phyloP scores from a whole-genome alignment of 306 rosid species.

The Lathyrus tuberosus region DNA sequence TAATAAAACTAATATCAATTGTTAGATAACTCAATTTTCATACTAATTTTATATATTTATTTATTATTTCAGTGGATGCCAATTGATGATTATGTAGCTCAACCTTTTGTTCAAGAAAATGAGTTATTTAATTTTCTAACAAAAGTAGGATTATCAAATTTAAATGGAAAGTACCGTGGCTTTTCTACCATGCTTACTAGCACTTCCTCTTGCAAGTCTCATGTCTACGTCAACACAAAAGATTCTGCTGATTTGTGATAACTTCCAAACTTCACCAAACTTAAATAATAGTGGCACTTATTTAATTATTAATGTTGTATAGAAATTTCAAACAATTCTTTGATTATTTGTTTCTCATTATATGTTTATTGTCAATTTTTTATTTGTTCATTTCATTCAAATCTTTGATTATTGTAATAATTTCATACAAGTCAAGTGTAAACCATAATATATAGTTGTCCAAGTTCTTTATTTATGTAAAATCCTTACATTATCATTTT shows the following conservation, averaged over 20 bases:
- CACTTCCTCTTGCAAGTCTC: conserved; percentile 53
- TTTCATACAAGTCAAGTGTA: too few species aligned
- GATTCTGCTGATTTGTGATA: conserved; percentile 19
- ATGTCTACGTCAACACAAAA: conserved; percentile 55
- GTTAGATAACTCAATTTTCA: too few species aligned
- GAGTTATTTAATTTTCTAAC: conserved; percentile 55
- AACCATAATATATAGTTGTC: too few species aligned
- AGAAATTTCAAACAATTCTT: background rate
- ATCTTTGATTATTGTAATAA: background rate
- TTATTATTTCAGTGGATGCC: conserved; percentile 74
- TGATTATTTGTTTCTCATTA: too few species aligned
- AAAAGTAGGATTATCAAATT: conserved; percentile 58
- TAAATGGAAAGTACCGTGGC: conserved; percentile 54
- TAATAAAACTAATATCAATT: background rate
- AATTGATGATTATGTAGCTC: conserved; percentile 69
- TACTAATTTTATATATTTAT: background rate
- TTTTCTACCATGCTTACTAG: conserved; percentile 44
- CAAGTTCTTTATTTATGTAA: conserved; percentile 3
- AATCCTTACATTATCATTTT: background rate
- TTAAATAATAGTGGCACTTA: background rate
- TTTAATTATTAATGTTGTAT: conserved; percentile 11
- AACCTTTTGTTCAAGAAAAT: conserved; percentile 53
- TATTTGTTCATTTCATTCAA: conserved; percentile 21
- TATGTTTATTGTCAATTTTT: background rate
- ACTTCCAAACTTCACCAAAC: conserved; percentile 13